These are phyloP conservation scores for Hygrophila difformis DNA, from an alignment of 257 asterid genomes.

Conservation along the genomic window DNA sequence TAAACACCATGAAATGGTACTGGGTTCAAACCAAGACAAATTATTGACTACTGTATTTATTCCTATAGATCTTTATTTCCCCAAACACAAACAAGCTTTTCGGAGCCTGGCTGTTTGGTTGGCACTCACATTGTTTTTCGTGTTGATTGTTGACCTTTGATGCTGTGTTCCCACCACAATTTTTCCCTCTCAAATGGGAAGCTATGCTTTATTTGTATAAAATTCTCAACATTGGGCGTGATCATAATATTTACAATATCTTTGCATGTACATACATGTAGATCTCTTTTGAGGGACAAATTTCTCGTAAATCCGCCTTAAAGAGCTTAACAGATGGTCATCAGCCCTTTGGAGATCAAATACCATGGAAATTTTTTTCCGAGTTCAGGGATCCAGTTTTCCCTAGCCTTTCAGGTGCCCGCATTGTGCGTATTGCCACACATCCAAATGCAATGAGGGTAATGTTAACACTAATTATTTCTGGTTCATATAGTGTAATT, in stretches of 20 bases:
- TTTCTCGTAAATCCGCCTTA: slow-evolving; percentile 66
- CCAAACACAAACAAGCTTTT: no score
- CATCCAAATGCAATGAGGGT: slow-evolving; percentile 98
- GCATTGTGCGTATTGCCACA: slow-evolving; percentile 93
- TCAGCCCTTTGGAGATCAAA: slow-evolving; percentile 83
- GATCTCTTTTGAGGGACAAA: slow-evolving; percentile 87
- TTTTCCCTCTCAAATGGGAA: neutral
- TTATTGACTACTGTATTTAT: neutral
- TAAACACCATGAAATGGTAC: no score
- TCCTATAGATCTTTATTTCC: neutral
- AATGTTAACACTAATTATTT: slow-evolving; percentile 20
- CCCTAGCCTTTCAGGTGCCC: slow-evolving; percentile 94
- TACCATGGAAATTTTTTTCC: slow-evolving; percentile 91
- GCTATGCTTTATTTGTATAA: neutral
- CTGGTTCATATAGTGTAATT: neutral
- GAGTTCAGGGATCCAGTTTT: slow-evolving; percentile 65
- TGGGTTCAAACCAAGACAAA: no score
- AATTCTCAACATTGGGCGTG: slow-evolving; percentile 1
- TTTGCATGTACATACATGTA: slow-evolving; percentile 21
- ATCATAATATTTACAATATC: slow-evolving; percentile 1
- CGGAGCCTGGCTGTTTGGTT: no score
- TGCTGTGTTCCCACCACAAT: no score
- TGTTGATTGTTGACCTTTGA: no score
- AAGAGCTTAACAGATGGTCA: slow-evolving; percentile 62
- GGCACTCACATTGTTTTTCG: no score